Percentiles rank a stretch among this genome's conserved stretches.
These are phyloP conservation scores for Magnusiomyces magnusii DNA, from an alignment of 1,139 yeast species.

Conservation along the genomic window DNA sequence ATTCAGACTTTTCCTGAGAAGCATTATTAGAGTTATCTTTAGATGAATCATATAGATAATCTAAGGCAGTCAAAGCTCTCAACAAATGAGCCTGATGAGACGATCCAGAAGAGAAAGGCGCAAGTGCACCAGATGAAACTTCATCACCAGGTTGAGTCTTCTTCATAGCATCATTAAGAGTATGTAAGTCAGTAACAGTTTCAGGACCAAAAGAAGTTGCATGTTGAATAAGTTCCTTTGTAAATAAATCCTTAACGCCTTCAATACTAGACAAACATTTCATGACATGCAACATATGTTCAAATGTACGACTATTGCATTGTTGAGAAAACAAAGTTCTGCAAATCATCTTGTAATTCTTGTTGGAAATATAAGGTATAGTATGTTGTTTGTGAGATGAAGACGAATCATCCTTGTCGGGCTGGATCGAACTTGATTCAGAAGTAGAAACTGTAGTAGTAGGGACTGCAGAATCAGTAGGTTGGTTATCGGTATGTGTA, in stretches of 20 bases:
- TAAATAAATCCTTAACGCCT: conserved; percentile 58
- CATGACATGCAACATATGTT: conserved; percentile 77
- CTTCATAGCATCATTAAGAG: conserved; percentile 43
- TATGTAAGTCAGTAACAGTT: conserved; percentile 50
- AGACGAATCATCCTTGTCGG: conserved; percentile 18
- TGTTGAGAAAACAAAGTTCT: conserved; percentile 74
- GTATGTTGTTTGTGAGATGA: conserved; percentile 32
- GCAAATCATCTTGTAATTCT: conserved; percentile 55
- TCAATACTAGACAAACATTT: conserved; percentile 61
- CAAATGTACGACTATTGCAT: conserved; percentile 79
- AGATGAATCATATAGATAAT: conserved; percentile 57
- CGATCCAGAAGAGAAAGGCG: conserved; percentile 68
- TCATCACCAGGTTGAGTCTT: conserved; percentile 38
- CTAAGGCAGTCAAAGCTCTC: conserved; percentile 80
- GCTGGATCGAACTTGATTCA: conserved; percentile 13
- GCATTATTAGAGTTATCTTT: conserved; percentile 21
- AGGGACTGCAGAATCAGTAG: conserved; percentile 4
- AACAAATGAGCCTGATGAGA: conserved; percentile 85
- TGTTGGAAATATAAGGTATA: conserved; percentile 59
- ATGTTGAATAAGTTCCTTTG: conserved; percentile 56
- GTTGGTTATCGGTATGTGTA: conserved; percentile 10
- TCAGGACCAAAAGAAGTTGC: conserved; percentile 56
- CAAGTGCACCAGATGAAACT: conserved; percentile 46
- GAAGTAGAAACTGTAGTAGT: neutral
- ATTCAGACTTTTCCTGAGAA: conserved; percentile 32